Evolutionary conservation across 495 filamentous ascomycete species (phyloP).

Genomic region (Aspergillus egyptiacus): DNA sequence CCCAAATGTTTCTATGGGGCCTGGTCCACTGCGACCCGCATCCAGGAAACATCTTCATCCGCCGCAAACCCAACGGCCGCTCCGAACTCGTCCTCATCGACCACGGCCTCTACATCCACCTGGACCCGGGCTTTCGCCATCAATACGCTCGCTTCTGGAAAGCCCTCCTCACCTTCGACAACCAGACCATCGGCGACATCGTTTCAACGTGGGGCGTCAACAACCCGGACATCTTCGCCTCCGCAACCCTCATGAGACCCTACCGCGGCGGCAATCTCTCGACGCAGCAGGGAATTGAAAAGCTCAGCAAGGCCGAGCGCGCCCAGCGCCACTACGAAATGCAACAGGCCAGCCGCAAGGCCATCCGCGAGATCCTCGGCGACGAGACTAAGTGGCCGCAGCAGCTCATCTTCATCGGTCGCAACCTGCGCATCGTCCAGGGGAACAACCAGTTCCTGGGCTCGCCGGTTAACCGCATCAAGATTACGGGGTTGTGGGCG

Average conservation of each 20-base stretch:
- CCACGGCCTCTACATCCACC: slow-evolving; percentile 90
- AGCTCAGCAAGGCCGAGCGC: slow-evolving; percentile 51
- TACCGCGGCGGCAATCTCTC: slow-evolving; percentile 77
- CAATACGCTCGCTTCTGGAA: slow-evolving; percentile 95
- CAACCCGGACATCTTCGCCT: slow-evolving; percentile 84
- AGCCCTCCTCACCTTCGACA: slow-evolving; percentile 87
- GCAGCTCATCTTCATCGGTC: slow-evolving; percentile 90
- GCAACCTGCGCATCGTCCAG: slow-evolving; percentile 91
- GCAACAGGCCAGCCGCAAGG: slow-evolving; percentile 76
- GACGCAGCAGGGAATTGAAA: slow-evolving; percentile 54
- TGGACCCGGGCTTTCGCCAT: slow-evolving; percentile 75
- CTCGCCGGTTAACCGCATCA: slow-evolving; percentile 88
- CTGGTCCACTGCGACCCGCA: slow-evolving; percentile 93
- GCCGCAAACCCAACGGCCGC: slow-evolving; percentile 71
- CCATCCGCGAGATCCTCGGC: slow-evolving; percentile 73
- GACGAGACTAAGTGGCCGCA: slow-evolving; percentile 91
- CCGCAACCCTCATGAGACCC: slow-evolving; percentile 80
- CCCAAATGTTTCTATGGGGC: slow-evolving; percentile 96
- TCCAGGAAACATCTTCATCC: slow-evolving; percentile 94
- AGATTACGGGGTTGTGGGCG: slow-evolving; percentile 91
- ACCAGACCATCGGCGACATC: slow-evolving; percentile 64
- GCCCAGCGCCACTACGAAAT: slow-evolving; percentile 67
- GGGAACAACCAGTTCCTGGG: slow-evolving; percentile 79
- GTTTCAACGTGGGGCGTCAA: slow-evolving; percentile 78
- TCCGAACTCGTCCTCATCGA: slow-evolving; percentile 93